Evolutionary conservation across 2,329 filamentous ascomycete genomes (phyloP).

Genomic region (Byssochlamys sp.): DNA sequence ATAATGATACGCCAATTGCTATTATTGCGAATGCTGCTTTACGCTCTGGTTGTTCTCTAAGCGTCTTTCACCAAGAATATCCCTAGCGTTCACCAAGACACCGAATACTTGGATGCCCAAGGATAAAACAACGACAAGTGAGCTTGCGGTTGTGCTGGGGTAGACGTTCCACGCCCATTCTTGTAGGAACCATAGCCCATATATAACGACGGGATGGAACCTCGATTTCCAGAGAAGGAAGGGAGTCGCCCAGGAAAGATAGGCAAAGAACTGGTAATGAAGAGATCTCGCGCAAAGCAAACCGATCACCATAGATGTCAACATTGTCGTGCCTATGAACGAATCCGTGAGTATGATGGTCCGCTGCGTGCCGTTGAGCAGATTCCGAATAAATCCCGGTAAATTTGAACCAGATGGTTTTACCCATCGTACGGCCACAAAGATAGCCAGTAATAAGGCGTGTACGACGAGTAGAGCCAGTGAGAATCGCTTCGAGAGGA

Average conservation of each 20-base stretch:
- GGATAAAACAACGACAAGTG: constrained; percentile 58
- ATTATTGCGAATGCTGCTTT: constrained; percentile 17
- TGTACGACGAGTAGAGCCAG: constrained; percentile 58
- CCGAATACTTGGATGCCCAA: constrained; percentile 58
- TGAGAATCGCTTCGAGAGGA: constrained; percentile 64
- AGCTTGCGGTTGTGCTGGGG: constrained; percentile 64
- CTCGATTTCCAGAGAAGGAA: constrained; percentile 75
- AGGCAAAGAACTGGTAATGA: constrained; percentile 93
- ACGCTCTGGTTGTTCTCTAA: not conserved
- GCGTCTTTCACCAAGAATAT: constrained; percentile 12
- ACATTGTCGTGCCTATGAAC: constrained; percentile 66
- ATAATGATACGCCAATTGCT: not conserved
- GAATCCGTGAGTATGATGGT: constrained; percentile 54
- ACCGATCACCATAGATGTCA: constrained; percentile 68
- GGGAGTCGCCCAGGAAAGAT: constrained; percentile 79
- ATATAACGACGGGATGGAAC: constrained; percentile 57
- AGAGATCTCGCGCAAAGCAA: constrained; percentile 77
- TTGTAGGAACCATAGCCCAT: constrained; percentile 63
- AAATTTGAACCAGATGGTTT: constrained; percentile 55
- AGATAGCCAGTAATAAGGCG: constrained; percentile 53
- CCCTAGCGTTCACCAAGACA: constrained; percentile 41
- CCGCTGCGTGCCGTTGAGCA: constrained; percentile 46
- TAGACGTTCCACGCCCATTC: constrained; percentile 93
- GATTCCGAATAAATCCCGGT: constrained; percentile 43
- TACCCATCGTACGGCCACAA: constrained; percentile 62